phyloP scores from a whole-genome alignment of 345 rosid species.

The Moricandia arvensis region DNA sequence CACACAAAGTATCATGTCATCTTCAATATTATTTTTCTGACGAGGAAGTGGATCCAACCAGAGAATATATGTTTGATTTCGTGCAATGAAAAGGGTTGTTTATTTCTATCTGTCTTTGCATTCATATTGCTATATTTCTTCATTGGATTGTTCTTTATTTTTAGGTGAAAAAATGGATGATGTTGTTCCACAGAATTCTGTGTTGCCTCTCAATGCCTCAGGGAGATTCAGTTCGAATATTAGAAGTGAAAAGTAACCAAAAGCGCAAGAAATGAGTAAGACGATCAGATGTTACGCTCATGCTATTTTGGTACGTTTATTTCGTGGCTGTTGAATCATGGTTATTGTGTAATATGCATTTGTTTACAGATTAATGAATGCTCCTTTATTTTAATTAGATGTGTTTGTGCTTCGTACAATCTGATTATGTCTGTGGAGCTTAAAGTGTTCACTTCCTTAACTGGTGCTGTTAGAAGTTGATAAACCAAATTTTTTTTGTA shows the following conservation, averaged over 20 bases:
- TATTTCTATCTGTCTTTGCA: not conserved
- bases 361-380: not conserved
- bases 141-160: not conserved
- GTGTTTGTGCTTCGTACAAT: not conserved
- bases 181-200: conserved; percentile 50
- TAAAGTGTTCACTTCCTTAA: not conserved
- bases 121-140: not conserved
- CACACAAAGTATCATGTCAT: not conserved
- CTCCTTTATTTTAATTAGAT: not conserved
- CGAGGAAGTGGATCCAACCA: not conserved
- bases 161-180: not conserved
- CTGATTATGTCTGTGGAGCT: not conserved
- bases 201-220: conserved; percentile 84
- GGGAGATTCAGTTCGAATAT: conserved; percentile 60
- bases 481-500: not conserved
- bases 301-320: conserved; percentile 27
- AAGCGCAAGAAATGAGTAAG: no score
- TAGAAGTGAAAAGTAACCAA: conserved; percentile 30
- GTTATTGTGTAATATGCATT: not conserved
- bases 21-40: not conserved
- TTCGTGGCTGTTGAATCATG: not conserved
- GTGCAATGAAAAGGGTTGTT: not conserved
- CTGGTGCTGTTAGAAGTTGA: not conserved
- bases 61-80: not conserved
- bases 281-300: no score